Evolutionary conservation across 139 green algal genomes (phyloP).

Genomic region (Chlamydomonas eustigma): DNA sequence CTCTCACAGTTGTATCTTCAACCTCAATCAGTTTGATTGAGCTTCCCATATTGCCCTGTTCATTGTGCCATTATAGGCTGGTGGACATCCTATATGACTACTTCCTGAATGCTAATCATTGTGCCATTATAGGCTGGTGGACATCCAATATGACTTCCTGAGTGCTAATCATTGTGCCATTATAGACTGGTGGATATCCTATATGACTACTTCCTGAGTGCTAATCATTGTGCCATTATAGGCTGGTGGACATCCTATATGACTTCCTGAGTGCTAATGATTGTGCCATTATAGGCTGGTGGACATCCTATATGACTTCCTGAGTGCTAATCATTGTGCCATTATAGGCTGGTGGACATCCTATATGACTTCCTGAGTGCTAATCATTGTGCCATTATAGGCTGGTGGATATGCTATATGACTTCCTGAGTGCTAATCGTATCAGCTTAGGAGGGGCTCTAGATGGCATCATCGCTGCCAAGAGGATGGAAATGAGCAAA

Average conservation of each 20-base stretch:
- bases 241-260: constrained; percentile 55
- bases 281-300: too few species aligned
- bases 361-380: constrained; percentile 66
- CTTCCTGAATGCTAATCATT: too few species aligned
- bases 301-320: constrained; percentile 61
- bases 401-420: constrained; percentile 57
- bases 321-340: constrained; percentile 62
- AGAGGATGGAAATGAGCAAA: constrained; percentile 51
- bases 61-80: too few species aligned
- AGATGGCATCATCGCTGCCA: constrained; percentile 52
- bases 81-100: too few species aligned
- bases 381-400: too few species aligned
- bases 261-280: constrained; percentile 65
- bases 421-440: constrained; percentile 63
- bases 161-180: too few species aligned
- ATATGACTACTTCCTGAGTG: too few species aligned
- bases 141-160: constrained; percentile 65
- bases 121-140: constrained; percentile 42
- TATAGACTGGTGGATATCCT: too few species aligned
- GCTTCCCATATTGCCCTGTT: too few species aligned
- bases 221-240: too few species aligned
- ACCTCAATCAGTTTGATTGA: too few species aligned
- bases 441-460: constrained; percentile 23
- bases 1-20: too few species aligned
- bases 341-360: constrained; percentile 43